A percentile compares a stretch with the other conserved stretches of the same genome.
These are phyloP conservation scores for Sporisorium scitamineum DNA, from an alignment of 1,284 basidiomycete genomes.

Conservation along the genomic window DNA sequence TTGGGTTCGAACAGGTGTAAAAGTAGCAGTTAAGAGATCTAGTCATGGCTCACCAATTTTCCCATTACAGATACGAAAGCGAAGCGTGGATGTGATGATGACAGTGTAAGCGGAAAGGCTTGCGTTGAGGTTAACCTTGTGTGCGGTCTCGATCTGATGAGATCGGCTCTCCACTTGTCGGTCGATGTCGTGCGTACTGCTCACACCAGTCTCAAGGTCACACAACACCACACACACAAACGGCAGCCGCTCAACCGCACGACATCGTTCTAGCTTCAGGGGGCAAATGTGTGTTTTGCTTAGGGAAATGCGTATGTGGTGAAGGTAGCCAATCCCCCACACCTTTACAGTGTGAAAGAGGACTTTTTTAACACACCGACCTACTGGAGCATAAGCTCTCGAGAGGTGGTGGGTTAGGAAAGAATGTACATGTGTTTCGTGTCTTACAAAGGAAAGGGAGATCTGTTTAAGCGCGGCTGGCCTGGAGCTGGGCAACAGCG, in stretches of 20 bases:
- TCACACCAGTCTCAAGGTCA: no score
- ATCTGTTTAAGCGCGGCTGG: constrained; percentile 30
- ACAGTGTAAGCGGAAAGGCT: background rate
- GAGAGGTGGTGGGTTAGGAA: background rate
- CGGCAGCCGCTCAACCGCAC: no score
- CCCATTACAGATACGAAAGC: background rate
- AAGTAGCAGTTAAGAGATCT: background rate
- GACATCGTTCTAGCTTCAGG: no score
- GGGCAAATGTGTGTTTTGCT: background rate
- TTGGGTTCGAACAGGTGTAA: constrained; percentile 43
- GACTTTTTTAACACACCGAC: background rate
- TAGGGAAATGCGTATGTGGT: constrained; percentile 6
- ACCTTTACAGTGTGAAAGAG: background rate
- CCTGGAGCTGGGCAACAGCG: constrained; percentile 61
- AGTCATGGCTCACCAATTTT: background rate
- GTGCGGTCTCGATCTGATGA: no score
- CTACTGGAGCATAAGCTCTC: background rate
- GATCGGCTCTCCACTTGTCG: background rate
- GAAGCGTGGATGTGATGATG: no score
- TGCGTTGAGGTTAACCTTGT: background rate
- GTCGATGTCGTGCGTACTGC: no score
- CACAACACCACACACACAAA: background rate
- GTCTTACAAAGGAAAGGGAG: background rate
- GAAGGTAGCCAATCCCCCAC: background rate
- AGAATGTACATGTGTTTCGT: constrained; percentile 23